Evolutionary conservation across 75 land plant species (phyloP).

Genomic region (Cunninghamia lanceolata): DNA sequence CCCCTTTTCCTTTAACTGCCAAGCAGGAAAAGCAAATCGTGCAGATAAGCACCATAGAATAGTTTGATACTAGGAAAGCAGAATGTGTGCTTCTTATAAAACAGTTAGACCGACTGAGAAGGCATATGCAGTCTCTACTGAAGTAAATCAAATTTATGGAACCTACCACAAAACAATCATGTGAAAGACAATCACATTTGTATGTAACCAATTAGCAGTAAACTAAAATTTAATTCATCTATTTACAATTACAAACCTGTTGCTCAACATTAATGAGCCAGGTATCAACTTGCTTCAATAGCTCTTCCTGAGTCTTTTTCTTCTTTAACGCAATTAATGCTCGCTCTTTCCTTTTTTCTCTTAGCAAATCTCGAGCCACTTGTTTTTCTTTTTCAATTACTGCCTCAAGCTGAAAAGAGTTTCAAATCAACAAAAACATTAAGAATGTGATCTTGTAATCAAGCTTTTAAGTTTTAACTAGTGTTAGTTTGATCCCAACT

Average conservation of each 20-base stretch:
- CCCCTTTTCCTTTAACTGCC: background rate
- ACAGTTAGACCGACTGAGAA: background rate
- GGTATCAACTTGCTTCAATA: slow-evolving; percentile 86
- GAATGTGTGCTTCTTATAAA: background rate
- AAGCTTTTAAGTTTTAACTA: background rate
- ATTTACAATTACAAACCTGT: slow-evolving; percentile 52
- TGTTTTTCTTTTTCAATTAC: slow-evolving; percentile 92
- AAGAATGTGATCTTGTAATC: background rate
- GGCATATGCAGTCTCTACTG: background rate
- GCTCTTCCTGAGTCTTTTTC: slow-evolving; percentile 92
- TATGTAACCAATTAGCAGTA: background rate
- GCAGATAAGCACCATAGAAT: slow-evolving; percentile 1
- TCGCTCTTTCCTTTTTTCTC: slow-evolving; percentile 86
- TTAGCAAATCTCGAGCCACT: slow-evolving; percentile 81
- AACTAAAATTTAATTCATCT: background rate
- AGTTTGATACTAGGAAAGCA: background rate
- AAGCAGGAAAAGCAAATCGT: background rate
- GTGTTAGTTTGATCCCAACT: background rate
- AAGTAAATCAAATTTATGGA: background rate
- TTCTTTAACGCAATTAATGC: slow-evolving; percentile 92
- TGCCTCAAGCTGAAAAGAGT: slow-evolving; percentile 59
- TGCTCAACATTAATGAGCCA: slow-evolving; percentile 96
- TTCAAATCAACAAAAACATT: background rate
- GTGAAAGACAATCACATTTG: background rate
- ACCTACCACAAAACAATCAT: background rate